Conservation (phyloP, 345 rosid species). For the Eucalyptus microcorys region DNA sequence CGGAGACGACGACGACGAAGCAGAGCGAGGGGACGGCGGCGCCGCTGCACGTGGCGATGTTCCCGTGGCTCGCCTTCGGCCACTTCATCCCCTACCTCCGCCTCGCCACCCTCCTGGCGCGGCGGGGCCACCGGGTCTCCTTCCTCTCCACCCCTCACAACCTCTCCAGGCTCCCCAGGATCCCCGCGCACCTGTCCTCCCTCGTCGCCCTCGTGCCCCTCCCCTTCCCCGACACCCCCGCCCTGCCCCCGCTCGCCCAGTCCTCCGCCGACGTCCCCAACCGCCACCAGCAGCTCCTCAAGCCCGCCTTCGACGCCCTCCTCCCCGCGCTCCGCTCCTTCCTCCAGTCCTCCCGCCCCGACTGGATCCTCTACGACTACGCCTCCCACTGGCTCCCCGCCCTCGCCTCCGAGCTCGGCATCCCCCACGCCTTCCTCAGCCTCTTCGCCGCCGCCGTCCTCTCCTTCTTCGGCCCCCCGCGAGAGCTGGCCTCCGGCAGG, state of each 20-base stretch:
- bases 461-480: slow-evolving; percentile 1
- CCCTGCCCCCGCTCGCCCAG: slow-evolving; percentile 10
- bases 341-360: neutral
- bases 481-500: neutral
- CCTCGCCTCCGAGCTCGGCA: neutral
- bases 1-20: neutral
- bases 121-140: slow-evolving; percentile 4
- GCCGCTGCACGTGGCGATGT: slow-evolving; percentile 1
- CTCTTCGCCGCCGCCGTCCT: slow-evolving; percentile 2
- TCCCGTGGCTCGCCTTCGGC: slow-evolving; percentile 17
- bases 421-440: slow-evolving; percentile 2
- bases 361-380: slow-evolving; percentile 22
- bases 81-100: slow-evolving; percentile 11
- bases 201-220: neutral
- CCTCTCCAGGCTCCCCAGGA: slow-evolving; percentile 1
- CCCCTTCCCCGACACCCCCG: neutral
- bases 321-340: neutral
- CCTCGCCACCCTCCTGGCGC: slow-evolving; percentile 5
- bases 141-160: slow-evolving; percentile 11
- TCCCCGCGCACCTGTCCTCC: neutral
- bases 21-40: neutral
- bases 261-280: slow-evolving; percentile 10
- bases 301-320: slow-evolving; percentile 11
- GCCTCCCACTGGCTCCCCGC: slow-evolving; percentile 18
- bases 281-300: slow-evolving; percentile 5